Conservation (phyloP, 441 rosid species). For the Manihot esculenta region DNA sequence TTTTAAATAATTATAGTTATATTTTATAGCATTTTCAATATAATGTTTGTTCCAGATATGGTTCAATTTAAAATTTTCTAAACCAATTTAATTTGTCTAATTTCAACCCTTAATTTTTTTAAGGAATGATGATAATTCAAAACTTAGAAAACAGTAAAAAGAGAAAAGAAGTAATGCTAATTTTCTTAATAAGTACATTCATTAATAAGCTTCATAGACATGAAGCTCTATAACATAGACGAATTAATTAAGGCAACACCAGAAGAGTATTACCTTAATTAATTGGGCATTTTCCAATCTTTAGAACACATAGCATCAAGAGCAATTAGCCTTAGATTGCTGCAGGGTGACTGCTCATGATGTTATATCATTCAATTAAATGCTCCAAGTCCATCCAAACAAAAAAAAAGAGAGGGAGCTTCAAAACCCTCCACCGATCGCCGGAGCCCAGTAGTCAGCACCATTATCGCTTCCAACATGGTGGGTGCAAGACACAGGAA, state of each 20-base stretch:
- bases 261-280: not conserved
- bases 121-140: too few relatives aligned
- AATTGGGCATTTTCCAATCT: not conserved
- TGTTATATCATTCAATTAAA: slow-evolving; percentile 57
- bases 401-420: not conserved
- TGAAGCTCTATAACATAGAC: slow-evolving; percentile 9
- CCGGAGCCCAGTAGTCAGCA: slow-evolving; percentile 87
- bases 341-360: slow-evolving; percentile 90
- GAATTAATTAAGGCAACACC: slow-evolving; percentile 2
- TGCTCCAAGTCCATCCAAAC: not conserved
- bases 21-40: too few relatives aligned
- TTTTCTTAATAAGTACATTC: too few relatives aligned
- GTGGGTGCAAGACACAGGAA: slow-evolving; percentile 73
- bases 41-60: too few relatives aligned
- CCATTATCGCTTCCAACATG: slow-evolving; percentile 79
- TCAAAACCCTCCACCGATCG: slow-evolving; percentile 49
- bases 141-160: too few relatives aligned
- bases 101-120: too few relatives aligned
- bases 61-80: too few relatives aligned
- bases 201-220: slow-evolving; percentile 6
- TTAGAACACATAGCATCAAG: slow-evolving; percentile 71
- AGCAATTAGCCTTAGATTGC: slow-evolving; percentile 78
- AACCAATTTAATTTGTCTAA: too few relatives aligned
- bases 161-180: too few relatives aligned
- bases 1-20: too few relatives aligned